Conservation (phyloP, 345 rosid species). For the thale cress (Arabidopsis thaliana) region DNA sequence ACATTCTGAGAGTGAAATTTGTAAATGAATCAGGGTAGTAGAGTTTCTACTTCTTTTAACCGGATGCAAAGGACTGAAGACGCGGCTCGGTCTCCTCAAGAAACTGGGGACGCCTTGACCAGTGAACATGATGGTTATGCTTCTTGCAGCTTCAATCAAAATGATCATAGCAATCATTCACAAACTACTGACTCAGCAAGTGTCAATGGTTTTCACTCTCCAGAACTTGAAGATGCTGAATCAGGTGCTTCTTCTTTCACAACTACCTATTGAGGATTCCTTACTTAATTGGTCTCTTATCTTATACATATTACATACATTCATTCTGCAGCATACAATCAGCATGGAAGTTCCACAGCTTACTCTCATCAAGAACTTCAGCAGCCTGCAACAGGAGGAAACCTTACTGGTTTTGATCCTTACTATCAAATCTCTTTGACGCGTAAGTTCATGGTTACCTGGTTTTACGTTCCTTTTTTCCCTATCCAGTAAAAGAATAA, state of each 20-base stretch:
- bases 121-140: constrained; percentile 63
- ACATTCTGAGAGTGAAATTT: constrained; percentile 4
- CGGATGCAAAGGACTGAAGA: constrained; percentile 59
- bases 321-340: constrained; percentile 62
- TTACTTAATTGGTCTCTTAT: constrained; percentile 32
- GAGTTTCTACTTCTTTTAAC: constrained; percentile 60
- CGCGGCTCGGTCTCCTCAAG: constrained; percentile 52
- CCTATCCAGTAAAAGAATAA: constrained; percentile 11
- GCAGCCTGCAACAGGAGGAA: constrained; percentile 51
- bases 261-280: constrained; percentile 7
- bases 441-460: constrained; percentile 50
- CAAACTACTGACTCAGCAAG: constrained; percentile 69
- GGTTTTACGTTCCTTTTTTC: constrained; percentile 26
- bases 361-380: constrained; percentile 57
- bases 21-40: constrained; percentile 57
- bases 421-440: constrained; percentile 53
- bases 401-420: constrained; percentile 53
- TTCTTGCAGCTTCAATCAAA: constrained; percentile 57
- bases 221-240: constrained; percentile 85
- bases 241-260: constrained; percentile 61
- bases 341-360: constrained; percentile 60
- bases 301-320: constrained; percentile 35
- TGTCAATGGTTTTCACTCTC: constrained; percentile 63
- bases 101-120: constrained; percentile 49
- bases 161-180: constrained; percentile 54